Evolutionary conservation across 306 rosid genomes (phyloP), one percentile per base, ranked within the genome.

Genomic region (Urtica urens): DNA sequence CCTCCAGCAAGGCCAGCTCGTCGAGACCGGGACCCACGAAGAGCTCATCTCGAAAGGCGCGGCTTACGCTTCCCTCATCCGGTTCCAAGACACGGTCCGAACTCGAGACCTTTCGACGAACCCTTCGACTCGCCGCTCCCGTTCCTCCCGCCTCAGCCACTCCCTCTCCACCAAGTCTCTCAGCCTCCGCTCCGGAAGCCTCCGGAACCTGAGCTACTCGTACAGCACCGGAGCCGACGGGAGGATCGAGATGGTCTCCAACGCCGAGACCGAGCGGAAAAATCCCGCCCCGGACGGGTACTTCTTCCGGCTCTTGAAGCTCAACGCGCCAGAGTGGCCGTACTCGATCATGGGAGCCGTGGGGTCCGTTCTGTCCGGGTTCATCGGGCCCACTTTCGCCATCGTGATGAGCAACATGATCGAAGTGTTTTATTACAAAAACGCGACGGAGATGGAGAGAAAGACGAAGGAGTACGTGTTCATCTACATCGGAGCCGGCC

Each of bases 391-490:
- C 7, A 90, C 94, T 14, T 90, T 90, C 61, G 99, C 99, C 8
- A 90, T 90, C 67, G 95, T 90, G 25, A 90, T 90, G 99, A 82
- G 99, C 65, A 84, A 90, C 23, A 85, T 90, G 99, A 90, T 90
- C 41, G 99, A 90, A 61, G 99, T 90, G 6, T 90, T 90, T 49
- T 90, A 90, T 74, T 90, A 71, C 46, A 72, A 30, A 25, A 90
- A 79, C 17, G 53, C 75, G 44, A 83, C 95, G 19, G 58, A 92
- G 54, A 90, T 90, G 99, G 99, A 90, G 64, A 72, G 77, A 60
- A 90, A 85, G 68, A 84, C 86, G 13, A 90, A 85, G 75, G 99
- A 85, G 40, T 90, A 81, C 56, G 99, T 90, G 12, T 90, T 90
- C 69, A 75, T 90, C 22, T 90, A 85, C 72, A 85, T 90, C 2